These are phyloP conservation scores for Penicillium sp. DNA, from an alignment of 2,329 filamentous ascomycete species.

Conservation along the genomic window DNA sequence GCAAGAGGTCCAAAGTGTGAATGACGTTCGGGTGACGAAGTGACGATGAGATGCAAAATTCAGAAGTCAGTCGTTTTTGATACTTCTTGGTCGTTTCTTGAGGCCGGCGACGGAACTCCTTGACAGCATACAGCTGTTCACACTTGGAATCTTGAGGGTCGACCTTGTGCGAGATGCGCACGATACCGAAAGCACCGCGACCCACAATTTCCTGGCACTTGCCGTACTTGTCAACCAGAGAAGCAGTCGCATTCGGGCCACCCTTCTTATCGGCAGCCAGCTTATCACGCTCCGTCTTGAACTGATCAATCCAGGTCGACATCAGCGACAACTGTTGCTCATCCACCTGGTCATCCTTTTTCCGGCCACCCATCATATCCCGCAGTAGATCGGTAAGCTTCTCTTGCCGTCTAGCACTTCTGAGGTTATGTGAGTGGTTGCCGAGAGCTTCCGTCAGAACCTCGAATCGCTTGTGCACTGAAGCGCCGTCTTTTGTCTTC, in stretches of 20 bases:
- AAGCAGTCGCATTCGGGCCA: constrained; percentile 70
- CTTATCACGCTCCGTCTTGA: constrained; percentile 82
- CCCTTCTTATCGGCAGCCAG: constrained; percentile 73
- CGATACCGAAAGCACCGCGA: constrained; percentile 93
- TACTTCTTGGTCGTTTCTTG: constrained; percentile 97
- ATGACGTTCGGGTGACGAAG: constrained; percentile 97
- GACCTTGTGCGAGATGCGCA: constrained; percentile 95
- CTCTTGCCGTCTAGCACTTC: constrained; percentile 87
- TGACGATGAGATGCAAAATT: constrained; percentile 98
- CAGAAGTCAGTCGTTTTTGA: constrained; percentile 92
- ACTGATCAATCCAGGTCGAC: constrained; percentile 91
- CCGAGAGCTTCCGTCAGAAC: constrained; percentile 56
- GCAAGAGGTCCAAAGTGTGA: constrained; percentile 90
- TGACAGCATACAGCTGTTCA: constrained; percentile 94
- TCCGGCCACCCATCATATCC: constrained; percentile 76
- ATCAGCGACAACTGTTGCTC: constrained; percentile 88
- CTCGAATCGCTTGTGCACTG: constrained; percentile 56
- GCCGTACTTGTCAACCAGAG: constrained; percentile 92
- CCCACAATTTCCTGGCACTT: constrained; percentile 98
- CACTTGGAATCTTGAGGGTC: constrained; percentile 71
- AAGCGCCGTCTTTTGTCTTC: constrained; percentile 37
- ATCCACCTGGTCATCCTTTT: constrained; percentile 61
- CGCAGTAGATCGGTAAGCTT: constrained; percentile 92
- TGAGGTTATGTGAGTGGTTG: constrained; percentile 82
- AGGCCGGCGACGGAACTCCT: constrained; percentile 92